Conservation (phyloP, 1,139 yeast species). For the Candida sanyaensis region DNA sequence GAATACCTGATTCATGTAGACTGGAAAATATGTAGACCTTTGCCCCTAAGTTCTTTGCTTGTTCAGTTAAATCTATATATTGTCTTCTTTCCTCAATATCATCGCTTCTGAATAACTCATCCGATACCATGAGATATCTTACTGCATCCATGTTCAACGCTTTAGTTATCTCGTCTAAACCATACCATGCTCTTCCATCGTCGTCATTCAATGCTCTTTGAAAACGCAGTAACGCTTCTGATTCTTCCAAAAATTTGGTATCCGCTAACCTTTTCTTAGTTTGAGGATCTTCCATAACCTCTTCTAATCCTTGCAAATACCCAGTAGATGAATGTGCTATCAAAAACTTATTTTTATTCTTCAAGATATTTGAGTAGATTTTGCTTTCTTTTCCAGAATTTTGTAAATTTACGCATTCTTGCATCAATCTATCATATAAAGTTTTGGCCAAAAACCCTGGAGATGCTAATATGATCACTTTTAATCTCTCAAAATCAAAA, state of each 20-base stretch:
- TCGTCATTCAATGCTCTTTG: constrained; percentile 76
- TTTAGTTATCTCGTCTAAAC: constrained; percentile 72
- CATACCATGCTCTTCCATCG: constrained; percentile 91
- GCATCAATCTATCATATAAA: constrained; percentile 55
- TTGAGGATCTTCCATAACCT: constrained; percentile 71
- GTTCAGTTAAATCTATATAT: constrained; percentile 68
- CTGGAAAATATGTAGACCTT: constrained; percentile 80
- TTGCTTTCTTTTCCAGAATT: constrained; percentile 47
- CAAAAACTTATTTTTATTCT: constrained; percentile 67
- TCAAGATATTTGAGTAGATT: constrained; percentile 35
- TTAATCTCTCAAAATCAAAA: constrained; percentile 68
- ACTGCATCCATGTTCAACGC: constrained; percentile 83
- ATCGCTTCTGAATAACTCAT: constrained; percentile 74
- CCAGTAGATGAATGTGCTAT: constrained; percentile 90
- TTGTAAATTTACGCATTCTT: constrained; percentile 16
- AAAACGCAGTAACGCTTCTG: constrained; percentile 70
- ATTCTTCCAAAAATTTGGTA: constrained; percentile 83
- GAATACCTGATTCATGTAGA: constrained; percentile 87
- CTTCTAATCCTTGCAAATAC: constrained; percentile 87
- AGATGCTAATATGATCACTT: constrained; percentile 83
- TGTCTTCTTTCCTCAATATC: constrained; percentile 68
- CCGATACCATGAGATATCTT: constrained; percentile 72
- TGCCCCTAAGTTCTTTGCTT: constrained; percentile 72
- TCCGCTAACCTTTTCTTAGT: constrained; percentile 68
- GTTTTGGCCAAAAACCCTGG: constrained; percentile 86